Evolutionary conservation across 139 green algal genomes (phyloP), one percentile per base, ranked within the genome.

Genomic region (Nannochloris sp.): DNA sequence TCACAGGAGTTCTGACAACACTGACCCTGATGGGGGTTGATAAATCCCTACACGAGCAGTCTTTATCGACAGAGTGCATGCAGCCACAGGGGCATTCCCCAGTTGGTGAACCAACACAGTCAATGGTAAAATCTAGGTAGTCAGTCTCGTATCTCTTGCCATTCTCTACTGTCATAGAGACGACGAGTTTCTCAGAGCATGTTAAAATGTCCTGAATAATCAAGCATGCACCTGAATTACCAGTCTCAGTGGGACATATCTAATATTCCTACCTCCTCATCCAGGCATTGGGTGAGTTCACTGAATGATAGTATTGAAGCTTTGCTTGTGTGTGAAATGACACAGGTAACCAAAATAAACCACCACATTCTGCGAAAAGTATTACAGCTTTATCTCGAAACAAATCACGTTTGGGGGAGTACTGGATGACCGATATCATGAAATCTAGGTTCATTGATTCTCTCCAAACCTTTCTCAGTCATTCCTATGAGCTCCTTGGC

Each of bases 31-130:
- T 54, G 1, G 70, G 68, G n/a, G 70, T 16, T 0, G 55, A 48
- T 29, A 95, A 61, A 66, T 95, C 83, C 10, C 81, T 76, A 67
- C 87, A 95, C 11, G 18, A 53, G 66, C 87, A 95, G 24, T 0
- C 48, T 1, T 64, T 5, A 44, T 93, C 86, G 0, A 62, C 66
- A 0, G 71, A 77, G 23, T 89, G 86, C 66, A 83, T 78, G 76
- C 87, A 95, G 27, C 50, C 71, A 71, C 87, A 95, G 23, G 87
- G 87, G 65, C 87, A 95, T 18, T 40, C 12, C 8, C 75, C 77
- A 3, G 58, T 70, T 1, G 79, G 29, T 51, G 79, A 88, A 69
- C 76, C 73, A 24, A 93, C 59, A 63, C 86, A 93, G 4, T 44
- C 62, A 1, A 93, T 21, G 0, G 24, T 60, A 15, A 89, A 86